phyloP scores from a whole-genome alignment of 352 stramenopile species.

The Thraustochytrium sp. region DNA sequence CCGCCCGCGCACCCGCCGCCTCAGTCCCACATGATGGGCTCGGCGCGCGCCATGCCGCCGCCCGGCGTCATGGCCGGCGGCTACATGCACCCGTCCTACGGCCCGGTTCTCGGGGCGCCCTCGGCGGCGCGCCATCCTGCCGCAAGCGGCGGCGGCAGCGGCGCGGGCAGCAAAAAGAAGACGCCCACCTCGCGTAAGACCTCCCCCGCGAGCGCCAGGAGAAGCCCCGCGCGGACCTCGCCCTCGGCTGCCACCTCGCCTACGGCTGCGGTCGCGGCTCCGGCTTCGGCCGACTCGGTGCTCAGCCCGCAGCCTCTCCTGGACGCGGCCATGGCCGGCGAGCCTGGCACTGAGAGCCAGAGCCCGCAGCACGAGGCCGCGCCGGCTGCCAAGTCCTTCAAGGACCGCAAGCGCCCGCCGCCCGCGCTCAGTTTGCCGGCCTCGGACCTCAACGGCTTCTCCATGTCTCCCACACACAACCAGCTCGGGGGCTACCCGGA shows the following conservation, averaged over 20 bases:
- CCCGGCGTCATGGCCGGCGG: too few species aligned
- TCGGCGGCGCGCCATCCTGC: too few species aligned
- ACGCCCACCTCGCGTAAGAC: conserved; percentile 1
- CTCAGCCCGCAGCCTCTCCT: background rate
- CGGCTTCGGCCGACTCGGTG: background rate
- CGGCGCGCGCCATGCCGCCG: too few species aligned
- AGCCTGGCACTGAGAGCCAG: background rate
- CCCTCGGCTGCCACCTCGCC: too few species aligned
- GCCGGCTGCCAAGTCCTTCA: background rate
- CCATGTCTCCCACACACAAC: background rate
- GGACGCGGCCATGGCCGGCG: background rate
- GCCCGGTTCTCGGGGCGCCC: too few species aligned
- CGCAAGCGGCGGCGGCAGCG: too few species aligned
- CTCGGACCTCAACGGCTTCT: background rate
- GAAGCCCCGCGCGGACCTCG: too few species aligned
- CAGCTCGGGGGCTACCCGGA: background rate
- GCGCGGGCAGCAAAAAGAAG: too few species aligned
- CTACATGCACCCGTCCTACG: too few species aligned
- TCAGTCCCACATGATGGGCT: too few species aligned
- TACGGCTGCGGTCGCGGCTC: background rate
- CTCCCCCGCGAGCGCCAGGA: background rate
- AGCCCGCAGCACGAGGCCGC: background rate
- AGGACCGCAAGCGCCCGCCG: background rate
- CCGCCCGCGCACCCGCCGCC: too few species aligned
- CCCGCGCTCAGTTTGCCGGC: background rate